phyloP scores from a whole-genome alignment of 345 rosid genomes.

The Eutrema yunnanense region DNA sequence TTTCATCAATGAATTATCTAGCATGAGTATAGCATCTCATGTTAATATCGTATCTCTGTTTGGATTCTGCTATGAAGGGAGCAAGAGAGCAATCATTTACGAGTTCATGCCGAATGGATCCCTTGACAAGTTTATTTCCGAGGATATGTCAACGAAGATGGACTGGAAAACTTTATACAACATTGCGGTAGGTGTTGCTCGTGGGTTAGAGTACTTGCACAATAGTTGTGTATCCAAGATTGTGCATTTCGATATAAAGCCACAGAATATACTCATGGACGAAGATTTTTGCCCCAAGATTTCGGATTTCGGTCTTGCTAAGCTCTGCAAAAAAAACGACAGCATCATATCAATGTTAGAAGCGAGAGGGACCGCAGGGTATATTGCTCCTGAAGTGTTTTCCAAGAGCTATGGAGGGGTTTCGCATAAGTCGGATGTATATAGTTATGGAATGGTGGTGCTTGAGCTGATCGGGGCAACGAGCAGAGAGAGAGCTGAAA shows the following conservation, averaged over 20 bases:
- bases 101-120: conserved; percentile 43
- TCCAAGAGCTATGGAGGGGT: conserved; percentile 31
- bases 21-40: conserved; percentile 51
- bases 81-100: conserved; percentile 30
- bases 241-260: conserved; percentile 46
- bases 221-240: conserved; percentile 35
- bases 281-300: conserved; percentile 37
- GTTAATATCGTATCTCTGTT: conserved; percentile 34
- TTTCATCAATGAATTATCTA: conserved; percentile 40
- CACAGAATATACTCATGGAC: conserved; percentile 40
- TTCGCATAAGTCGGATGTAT: conserved; percentile 37
- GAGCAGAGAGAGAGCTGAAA: background rate
- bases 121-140: conserved; percentile 32
- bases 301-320: conserved; percentile 44
- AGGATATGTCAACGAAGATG: background rate
- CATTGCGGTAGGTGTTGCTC: conserved; percentile 31
- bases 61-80: conserved; percentile 27
- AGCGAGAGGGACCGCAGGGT: conserved; percentile 29
- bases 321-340: conserved; percentile 26
- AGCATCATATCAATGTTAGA: conserved; percentile 29
- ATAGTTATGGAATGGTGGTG: conserved; percentile 35
- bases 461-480: conserved; percentile 26
- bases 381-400: conserved; percentile 39
- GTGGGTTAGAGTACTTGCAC: conserved; percentile 43
- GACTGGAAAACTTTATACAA: conserved; percentile 25